Evolutionary conservation across 2,329 filamentous ascomycete genomes (phyloP), one percentile per base, ranked within the genome.

Genomic region (Fusarium oxysporum): DNA sequence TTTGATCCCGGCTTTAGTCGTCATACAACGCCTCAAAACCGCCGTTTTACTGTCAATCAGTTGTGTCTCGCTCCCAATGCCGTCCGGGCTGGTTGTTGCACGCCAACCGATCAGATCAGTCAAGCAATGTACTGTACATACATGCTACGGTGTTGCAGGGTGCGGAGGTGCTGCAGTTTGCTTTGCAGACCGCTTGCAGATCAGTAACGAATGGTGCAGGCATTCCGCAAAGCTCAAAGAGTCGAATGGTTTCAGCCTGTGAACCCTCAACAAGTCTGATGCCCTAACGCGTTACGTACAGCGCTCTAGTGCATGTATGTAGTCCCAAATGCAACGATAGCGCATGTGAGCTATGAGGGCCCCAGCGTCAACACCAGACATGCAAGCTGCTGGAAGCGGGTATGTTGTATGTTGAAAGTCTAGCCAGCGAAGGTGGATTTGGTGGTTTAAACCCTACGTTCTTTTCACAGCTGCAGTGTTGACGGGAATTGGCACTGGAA

Each of bases 171-270:
- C 53, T 65, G 57, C 51, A 43, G 44, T 59, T 59, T 45, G 66
- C 70, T 61, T 59, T 40, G 62, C 68, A 75, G 68, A 74, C 74
- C 70, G 74, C 74, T 70, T 68, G 67, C 62, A 73, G 70, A 76
- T 71, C 72, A 74, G 70, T 65, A 70, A 73, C 38, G 30, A 57
- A 51, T 69, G 41, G 73, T 65, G 50, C 67, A 73, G 56, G 61
- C 47, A 73, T 71, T 73, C 61, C 55, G 56, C 57, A 54, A 55
- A 62, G 61, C 56, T 64, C 70, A 60, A 53, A 62, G 59, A 61
- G 56, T 67, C 40, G 68, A 66, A 63, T 72, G 72, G 74, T 70
- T 71, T 72, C 68, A 59, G 62, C 37, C 50, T 64, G 66, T 76
- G 74, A 76, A 76, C 57, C 70, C 65, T 73, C 59, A 76, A 50